phyloP scores from a whole-genome alignment of 2,329 filamentous ascomycete species.

The Coniochaeta sp. region DNA sequence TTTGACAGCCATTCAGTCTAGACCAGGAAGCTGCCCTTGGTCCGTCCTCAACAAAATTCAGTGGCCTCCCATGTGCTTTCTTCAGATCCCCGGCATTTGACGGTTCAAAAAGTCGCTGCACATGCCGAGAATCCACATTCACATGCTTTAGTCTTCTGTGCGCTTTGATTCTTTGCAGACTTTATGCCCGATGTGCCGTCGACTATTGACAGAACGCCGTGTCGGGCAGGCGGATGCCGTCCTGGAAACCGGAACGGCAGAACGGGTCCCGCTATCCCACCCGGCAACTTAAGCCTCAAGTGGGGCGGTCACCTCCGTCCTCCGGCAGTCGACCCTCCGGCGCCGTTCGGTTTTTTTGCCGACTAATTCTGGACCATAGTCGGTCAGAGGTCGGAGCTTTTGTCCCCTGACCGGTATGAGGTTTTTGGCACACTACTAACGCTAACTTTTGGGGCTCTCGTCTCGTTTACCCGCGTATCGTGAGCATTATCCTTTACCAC shows the following conservation, averaged over 20 bases:
- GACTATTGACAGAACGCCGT: neutral
- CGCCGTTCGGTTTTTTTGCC: neutral
- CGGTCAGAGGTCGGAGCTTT: too few species aligned
- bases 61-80: neutral
- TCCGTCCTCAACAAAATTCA: constrained; percentile 1
- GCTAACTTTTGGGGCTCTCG: too few species aligned
- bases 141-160: neutral
- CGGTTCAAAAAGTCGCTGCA: neutral
- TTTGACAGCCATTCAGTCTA: neutral
- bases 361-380: too few species aligned
- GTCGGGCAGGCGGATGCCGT: neutral
- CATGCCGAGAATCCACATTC: neutral
- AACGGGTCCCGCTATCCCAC: too few species aligned
- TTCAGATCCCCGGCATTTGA: neutral
- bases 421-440: too few species aligned
- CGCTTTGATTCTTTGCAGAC: neutral
- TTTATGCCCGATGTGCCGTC: neutral
- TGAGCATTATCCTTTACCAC: too few species aligned
- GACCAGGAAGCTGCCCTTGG: neutral
- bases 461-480: too few species aligned
- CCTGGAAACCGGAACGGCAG: neutral
- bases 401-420: too few species aligned
- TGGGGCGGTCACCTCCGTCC: neutral
- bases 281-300: neutral
- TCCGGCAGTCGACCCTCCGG: neutral